phyloP scores from a whole-genome alignment of 805 yeast species.

The Brettanomyces anomalus region DNA sequence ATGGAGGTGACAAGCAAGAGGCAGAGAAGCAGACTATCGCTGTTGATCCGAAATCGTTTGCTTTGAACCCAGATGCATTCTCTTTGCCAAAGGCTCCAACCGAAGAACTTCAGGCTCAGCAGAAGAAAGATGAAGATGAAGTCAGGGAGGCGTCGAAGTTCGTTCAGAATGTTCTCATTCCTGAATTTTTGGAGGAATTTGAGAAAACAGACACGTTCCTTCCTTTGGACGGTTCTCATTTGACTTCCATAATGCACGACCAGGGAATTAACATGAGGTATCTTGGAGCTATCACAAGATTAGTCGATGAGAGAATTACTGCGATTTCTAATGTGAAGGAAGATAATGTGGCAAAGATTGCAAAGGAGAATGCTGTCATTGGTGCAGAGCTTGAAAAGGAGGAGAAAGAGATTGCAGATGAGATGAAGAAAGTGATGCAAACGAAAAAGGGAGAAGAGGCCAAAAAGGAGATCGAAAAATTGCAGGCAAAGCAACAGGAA shows the following conservation, averaged over 20 bases:
- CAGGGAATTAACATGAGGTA: conserved; percentile 87
- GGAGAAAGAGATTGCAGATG: conserved; percentile 9
- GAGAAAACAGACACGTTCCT: conserved; percentile 38
- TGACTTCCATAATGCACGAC: conserved; percentile 60
- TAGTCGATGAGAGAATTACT: conserved; percentile 16
- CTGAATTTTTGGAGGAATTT: conserved; percentile 51
- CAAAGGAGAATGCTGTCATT: conserved; percentile 22
- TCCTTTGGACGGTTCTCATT: conserved; percentile 78
- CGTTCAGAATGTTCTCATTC: conserved; percentile 49
- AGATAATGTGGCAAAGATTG: conserved; percentile 23
- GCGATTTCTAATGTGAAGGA: conserved; percentile 8
- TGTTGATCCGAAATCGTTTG: conserved; percentile 43
- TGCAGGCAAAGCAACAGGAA: conserved; percentile 21
- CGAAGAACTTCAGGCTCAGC: conserved; percentile 26
- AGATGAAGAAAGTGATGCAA: conserved; percentile 9
- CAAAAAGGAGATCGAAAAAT: conserved; percentile 10
- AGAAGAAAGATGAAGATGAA: conserved; percentile 45
- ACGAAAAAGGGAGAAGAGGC: conserved; percentile 23
- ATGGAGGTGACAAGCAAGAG: background rate
- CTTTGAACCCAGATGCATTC: conserved; percentile 77
- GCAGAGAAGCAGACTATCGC: conserved; percentile 28
- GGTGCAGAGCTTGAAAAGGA: conserved; percentile 19
- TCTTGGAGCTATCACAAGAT: conserved; percentile 52
- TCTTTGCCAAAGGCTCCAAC: conserved; percentile 33
- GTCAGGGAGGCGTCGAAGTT: conserved; percentile 65